These are phyloP conservation scores for Durusdinium trenchii DNA, from an alignment of 73 alveolate species.

Conservation along the genomic window DNA sequence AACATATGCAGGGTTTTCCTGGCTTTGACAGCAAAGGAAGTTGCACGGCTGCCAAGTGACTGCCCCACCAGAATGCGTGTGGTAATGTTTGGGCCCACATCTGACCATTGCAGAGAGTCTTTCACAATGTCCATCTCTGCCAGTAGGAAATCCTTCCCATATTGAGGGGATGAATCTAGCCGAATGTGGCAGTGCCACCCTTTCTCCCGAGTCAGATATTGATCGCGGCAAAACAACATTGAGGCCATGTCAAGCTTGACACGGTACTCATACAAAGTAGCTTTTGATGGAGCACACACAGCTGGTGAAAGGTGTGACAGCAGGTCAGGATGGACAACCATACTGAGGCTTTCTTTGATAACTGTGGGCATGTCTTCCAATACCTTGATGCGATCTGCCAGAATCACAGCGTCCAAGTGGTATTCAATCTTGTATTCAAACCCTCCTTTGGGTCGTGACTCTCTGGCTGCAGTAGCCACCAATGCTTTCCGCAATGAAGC, in stretches of 20 bases:
- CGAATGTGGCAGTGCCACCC: background rate
- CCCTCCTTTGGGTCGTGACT: background rate
- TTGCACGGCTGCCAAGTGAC: background rate
- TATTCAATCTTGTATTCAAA: background rate
- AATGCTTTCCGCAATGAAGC: too few relatives aligned
- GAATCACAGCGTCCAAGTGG: background rate
- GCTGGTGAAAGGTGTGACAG: background rate
- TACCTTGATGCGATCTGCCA: background rate
- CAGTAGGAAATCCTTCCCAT: background rate
- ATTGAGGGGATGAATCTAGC: background rate
- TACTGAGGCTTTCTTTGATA: background rate
- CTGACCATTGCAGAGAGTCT: background rate
- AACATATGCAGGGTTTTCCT: background rate
- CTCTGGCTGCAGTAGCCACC: too few relatives aligned
- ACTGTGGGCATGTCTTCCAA: background rate
- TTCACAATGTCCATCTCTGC: background rate
- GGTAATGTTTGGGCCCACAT: background rate
- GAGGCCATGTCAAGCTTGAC: conserved; percentile 8
- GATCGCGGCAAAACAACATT: background rate
- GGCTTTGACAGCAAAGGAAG: background rate
- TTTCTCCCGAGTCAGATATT: background rate
- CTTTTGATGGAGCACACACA: background rate
- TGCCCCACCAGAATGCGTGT: background rate
- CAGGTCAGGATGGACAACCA: background rate
- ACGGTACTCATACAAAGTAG: background rate